Conservation (phyloP, 768 basidiomycete species). For the Arthromyces matolae region DNA sequence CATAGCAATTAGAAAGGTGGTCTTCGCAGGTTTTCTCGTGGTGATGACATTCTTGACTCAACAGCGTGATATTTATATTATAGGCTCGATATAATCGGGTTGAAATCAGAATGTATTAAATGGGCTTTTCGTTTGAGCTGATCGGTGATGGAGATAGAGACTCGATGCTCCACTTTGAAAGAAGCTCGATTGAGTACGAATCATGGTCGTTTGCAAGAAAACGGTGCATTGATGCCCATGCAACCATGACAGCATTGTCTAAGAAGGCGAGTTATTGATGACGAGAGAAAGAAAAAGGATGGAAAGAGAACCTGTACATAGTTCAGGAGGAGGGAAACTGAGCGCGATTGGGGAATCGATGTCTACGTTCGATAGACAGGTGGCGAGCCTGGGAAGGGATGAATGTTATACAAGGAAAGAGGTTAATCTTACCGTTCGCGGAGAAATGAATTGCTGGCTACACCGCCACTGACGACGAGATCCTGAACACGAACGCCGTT, state of each 20-base stretch:
- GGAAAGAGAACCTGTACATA: constrained; percentile 70
- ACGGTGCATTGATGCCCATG: constrained; percentile 83
- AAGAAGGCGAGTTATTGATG: neutral
- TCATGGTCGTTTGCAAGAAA: constrained; percentile 63
- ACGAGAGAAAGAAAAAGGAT: neutral
- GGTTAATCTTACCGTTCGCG: constrained; percentile 49
- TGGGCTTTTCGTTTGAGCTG: neutral
- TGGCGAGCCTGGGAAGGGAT: constrained; percentile 24
- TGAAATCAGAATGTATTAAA: neutral
- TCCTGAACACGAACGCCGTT: constrained; percentile 45
- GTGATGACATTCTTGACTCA: constrained; percentile 9
- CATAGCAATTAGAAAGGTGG: constrained; percentile 3
- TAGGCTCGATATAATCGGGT: neutral
- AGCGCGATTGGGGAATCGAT: constrained; percentile 35
- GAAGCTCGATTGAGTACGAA: constrained; percentile 55
- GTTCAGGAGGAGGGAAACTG: constrained; percentile 68
- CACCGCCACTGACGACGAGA: constrained; percentile 88
- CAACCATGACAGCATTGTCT: constrained; percentile 99
- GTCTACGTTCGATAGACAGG: constrained; percentile 23
- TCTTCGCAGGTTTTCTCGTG: constrained; percentile 12
- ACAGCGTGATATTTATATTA: constrained; percentile 2
- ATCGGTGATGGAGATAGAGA: constrained; percentile 30
- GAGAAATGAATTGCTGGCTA: constrained; percentile 81
- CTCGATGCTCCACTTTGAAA: constrained; percentile 80
- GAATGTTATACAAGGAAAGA: neutral